These are phyloP conservation scores for Pochonia chlamydosporia DNA, from an alignment of 2,329 filamentous ascomycete genomes.

Conservation along the genomic window DNA sequence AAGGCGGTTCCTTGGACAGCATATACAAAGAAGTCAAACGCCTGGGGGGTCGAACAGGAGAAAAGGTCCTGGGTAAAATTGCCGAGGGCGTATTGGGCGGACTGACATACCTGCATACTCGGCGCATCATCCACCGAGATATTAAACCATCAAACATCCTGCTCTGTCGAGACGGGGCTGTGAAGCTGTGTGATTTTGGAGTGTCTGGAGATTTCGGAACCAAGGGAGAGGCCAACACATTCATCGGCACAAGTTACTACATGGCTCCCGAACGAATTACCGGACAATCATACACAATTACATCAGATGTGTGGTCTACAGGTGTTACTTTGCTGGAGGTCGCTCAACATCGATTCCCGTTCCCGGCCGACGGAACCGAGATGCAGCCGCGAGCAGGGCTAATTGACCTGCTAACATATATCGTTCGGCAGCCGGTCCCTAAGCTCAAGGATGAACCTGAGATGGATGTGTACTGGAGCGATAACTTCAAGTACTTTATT, in stretches of 20 bases:
- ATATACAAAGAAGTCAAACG: constrained; percentile 98
- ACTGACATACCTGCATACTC: constrained; percentile 87
- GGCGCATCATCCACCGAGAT: constrained; percentile 97
- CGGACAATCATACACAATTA: constrained; percentile 96
- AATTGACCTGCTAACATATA: constrained; percentile 95
- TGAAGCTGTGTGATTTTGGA: constrained; percentile 97
- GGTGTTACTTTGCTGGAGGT: constrained; percentile 97
- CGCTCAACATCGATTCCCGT: constrained; percentile 97
- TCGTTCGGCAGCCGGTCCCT: constrained; percentile 90
- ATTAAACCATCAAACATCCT: constrained; percentile 99
- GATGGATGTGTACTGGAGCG: constrained; percentile 86
- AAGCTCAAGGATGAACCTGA: constrained; percentile 93
- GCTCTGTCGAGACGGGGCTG: constrained; percentile 83
- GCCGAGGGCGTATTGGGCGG: constrained; percentile 92
- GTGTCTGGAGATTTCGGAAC: constrained; percentile 97
- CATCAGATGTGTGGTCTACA: constrained; percentile 95
- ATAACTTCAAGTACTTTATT: constrained; percentile 98
- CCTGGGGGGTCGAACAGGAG: constrained; percentile 86
- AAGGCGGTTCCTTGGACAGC: constrained; percentile 90
- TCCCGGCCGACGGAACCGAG: constrained; percentile 92
- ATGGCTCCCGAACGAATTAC: constrained; percentile 99
- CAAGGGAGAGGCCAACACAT: constrained; percentile 97
- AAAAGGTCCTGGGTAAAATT: constrained; percentile 95
- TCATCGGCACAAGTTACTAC: constrained; percentile 98
- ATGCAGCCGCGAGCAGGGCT: constrained; percentile 89